Conservation (phyloP, 1,284 basidiomycete genomes). For the Marasmius fiardii region DNA sequence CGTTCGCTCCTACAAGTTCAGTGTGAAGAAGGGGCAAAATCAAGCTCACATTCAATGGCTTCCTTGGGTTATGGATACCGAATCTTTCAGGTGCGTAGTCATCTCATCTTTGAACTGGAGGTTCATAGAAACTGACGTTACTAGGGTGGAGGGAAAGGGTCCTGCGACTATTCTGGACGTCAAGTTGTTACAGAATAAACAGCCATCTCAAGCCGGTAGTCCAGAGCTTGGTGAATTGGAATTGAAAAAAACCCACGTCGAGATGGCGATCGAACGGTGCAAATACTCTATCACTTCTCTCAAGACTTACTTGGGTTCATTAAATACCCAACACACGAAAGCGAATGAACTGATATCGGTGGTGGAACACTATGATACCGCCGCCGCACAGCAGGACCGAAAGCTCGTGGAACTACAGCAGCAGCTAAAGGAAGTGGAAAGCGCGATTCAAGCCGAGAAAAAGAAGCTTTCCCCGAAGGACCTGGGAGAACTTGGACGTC, state of each 20-base stretch:
- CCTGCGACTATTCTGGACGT: slow-evolving; percentile 20
- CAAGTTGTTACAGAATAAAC: slow-evolving; percentile 1
- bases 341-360: slow-evolving; percentile 19
- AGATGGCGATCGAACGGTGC: slow-evolving; percentile 23
- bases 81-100: slow-evolving; percentile 28
- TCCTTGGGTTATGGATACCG: slow-evolving; percentile 29
- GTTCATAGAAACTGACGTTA: not conserved
- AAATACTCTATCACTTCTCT: slow-evolving; percentile 18
- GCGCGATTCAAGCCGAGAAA: slow-evolving; percentile 3
- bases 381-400: slow-evolving; percentile 25
- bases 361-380: slow-evolving; percentile 22
- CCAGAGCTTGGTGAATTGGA: slow-evolving; percentile 18
- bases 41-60: slow-evolving; percentile 30
- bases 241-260: slow-evolving; percentile 16
- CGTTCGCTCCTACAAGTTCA: slow-evolving; percentile 28
- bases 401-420: slow-evolving; percentile 14
- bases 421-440: slow-evolving; percentile 2
- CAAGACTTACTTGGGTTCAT: slow-evolving; percentile 18
- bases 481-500: slow-evolving; percentile 17
- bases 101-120: not conserved
- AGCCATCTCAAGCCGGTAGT: not conserved
- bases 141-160: slow-evolving; percentile 20
- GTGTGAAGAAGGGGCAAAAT: slow-evolving; percentile 30
- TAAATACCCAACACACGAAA: slow-evolving; percentile 21
- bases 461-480: not conserved